A percentile compares a stretch with the other conserved stretches of the same genome.
Evolutionary conservation across 495 filamentous ascomycete species (phyloP).

Genomic region (Penicillium chermesinum): DNA sequence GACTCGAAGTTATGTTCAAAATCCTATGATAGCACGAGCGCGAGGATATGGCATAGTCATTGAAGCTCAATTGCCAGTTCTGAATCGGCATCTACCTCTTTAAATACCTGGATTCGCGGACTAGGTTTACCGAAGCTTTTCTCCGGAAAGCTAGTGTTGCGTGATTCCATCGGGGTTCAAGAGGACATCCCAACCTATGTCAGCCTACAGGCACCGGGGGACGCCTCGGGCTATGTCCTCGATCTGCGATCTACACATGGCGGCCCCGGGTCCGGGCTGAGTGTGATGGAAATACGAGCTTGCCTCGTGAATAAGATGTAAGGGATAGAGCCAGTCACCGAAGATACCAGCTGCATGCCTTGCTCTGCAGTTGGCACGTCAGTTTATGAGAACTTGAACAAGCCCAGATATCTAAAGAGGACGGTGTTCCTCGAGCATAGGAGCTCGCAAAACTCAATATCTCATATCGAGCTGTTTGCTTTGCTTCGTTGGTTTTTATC

Average conservation of each 20-base stretch:
- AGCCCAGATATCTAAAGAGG: too few species aligned
- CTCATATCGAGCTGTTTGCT: too few species aligned
- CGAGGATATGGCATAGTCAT: too few species aligned
- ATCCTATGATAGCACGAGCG: too few species aligned
- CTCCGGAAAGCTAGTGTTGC: not conserved
- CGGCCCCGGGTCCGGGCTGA: not conserved
- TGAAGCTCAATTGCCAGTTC: not conserved
- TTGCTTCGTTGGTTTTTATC: not conserved
- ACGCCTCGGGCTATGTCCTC: not conserved
- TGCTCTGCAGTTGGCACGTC: not conserved
- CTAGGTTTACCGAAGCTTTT: not conserved
- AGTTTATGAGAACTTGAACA: not conserved
- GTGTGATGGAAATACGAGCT: not conserved
- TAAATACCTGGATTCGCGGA: not conserved
- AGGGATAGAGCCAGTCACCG: not conserved
- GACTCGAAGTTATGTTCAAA: too few species aligned
- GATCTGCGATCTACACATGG: not conserved
- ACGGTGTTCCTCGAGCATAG: too few species aligned
- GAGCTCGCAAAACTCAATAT: too few species aligned
- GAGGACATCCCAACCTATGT: not conserved
- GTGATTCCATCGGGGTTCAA: not conserved
- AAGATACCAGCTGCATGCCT: not conserved
- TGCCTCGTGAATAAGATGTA: not conserved
- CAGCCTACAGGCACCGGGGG: not conserved
- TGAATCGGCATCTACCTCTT: not conserved